Conservation (phyloP, 768 basidiomycete species). For the Termitomyces sp. region DNA sequence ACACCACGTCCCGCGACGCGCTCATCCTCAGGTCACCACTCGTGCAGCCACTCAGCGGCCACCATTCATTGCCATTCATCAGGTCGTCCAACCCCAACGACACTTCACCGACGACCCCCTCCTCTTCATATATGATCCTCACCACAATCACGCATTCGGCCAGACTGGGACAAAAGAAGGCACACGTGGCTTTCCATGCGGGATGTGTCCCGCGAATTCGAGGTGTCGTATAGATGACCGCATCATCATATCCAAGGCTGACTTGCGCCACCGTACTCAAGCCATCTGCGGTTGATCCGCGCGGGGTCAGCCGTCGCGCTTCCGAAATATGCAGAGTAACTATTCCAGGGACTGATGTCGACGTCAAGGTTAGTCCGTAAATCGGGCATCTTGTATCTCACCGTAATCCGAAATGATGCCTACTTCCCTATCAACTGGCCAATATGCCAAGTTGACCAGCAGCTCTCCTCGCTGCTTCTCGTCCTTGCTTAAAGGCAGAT, state of each 20-base stretch:
- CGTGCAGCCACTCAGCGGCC: constrained; percentile 12
- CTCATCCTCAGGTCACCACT: constrained; percentile 10
- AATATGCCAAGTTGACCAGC: constrained; percentile 8
- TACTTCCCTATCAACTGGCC: background rate
- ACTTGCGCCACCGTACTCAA: constrained; percentile 7
- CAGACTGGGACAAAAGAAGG: constrained; percentile 8
- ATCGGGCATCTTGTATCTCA: background rate
- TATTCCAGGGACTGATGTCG: constrained; percentile 5
- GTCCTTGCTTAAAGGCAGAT: constrained; percentile 5
- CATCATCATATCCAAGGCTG: constrained; percentile 7
- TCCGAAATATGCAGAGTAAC: constrained; percentile 7
- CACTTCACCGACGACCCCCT: constrained; percentile 5
- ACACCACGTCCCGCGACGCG: constrained; percentile 3
- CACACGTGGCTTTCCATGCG: constrained; percentile 2
- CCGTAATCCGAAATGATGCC: background rate
- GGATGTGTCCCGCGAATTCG: constrained; percentile 5
- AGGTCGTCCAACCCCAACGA: constrained; percentile 10
- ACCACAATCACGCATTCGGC: constrained; percentile 8
- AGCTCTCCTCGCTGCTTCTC: constrained; percentile 11
- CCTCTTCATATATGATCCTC: constrained; percentile 1
- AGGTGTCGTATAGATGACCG: constrained; percentile 4
- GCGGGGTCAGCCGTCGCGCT: constrained; percentile 4
- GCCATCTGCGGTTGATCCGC: background rate
- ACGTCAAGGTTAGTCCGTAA: background rate
- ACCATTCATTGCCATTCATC: constrained; percentile 13